Evolutionary conservation across 163 green algal genomes (phyloP).

Genomic region (Prototheca wickerhamii): DNA sequence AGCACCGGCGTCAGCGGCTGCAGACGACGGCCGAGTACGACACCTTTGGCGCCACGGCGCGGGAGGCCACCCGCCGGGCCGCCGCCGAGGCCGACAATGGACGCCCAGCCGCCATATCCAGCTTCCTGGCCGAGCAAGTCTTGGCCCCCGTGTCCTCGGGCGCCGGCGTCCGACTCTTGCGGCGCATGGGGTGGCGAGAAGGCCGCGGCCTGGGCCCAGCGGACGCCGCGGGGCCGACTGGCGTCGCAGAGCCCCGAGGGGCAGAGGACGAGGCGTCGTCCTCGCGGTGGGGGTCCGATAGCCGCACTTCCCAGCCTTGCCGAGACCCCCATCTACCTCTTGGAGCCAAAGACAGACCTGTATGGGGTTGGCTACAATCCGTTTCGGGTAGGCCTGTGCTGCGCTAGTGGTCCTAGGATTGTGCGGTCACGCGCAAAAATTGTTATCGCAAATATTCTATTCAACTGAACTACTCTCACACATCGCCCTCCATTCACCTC

Average conservation of each 20-base stretch:
- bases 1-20: conserved; percentile 15
- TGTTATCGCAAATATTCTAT: too few relatives aligned
- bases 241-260: too few relatives aligned
- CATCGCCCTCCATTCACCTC: not conserved
- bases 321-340: conserved; percentile 36
- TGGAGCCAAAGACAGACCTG: conserved; percentile 64
- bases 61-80: conserved; percentile 31
- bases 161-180: conserved; percentile 75
- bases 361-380: conserved; percentile 80
- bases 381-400: conserved; percentile 35
- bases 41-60: conserved; percentile 73
- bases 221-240: not conserved
- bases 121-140: conserved; percentile 57
- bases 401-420: too few relatives aligned
- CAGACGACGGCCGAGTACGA: conserved; percentile 60
- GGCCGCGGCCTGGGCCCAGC: conserved; percentile 60
- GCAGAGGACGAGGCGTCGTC: too few relatives aligned
- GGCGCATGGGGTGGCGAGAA: conserved; percentile 86
- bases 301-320: not conserved
- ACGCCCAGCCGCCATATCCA: conserved; percentile 40
- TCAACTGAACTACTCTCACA: too few relatives aligned
- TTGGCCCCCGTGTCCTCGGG: conserved; percentile 61
- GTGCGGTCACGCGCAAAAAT: too few relatives aligned
- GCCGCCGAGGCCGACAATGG: conserved; percentile 29
- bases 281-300: not conserved